A percentile compares a stretch with the other conserved stretches of the same genome.
These are phyloP conservation scores for Dorcoceras hygrometricum DNA, from an alignment of 257 asterid species.

Conservation along the genomic window DNA sequence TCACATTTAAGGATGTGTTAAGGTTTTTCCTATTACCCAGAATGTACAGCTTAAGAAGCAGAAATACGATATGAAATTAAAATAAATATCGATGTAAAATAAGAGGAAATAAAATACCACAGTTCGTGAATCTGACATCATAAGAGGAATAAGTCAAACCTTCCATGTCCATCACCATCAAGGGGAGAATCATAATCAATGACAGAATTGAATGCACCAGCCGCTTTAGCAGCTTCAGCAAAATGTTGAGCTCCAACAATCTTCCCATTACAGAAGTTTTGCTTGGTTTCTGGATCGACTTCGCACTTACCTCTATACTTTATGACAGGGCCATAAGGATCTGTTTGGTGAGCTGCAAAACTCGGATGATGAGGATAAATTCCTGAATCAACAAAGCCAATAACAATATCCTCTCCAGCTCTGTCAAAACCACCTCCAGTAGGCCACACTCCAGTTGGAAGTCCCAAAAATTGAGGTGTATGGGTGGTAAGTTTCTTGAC, in stretches of 20 bases:
- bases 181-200: conserved; percentile 85
- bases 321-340: conserved; percentile 84
- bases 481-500: conserved; percentile 94
- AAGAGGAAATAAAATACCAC: neutral
- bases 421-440: conserved; percentile 91
- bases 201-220: conserved; percentile 82
- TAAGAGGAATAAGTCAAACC: conserved; percentile 45
- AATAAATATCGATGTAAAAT: neutral
- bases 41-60: neutral
- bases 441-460: conserved; percentile 99
- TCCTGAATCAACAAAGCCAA: conserved; percentile 96
- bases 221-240: conserved; percentile 90
- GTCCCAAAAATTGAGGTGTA: conserved; percentile 96
- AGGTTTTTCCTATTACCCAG: neutral
- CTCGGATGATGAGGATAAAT: conserved; percentile 92
- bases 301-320: conserved; percentile 93
- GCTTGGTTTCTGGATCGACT: conserved; percentile 68
- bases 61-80: neutral
- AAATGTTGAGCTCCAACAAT: conserved; percentile 98
- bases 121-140: neutral
- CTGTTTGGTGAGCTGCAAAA: conserved; percentile 62
- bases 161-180: conserved; percentile 99
- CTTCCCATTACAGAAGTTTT: conserved; percentile 84
- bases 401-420: conserved; percentile 94
- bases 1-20: conserved; percentile 3